Evolutionary conservation across 371 early-diverging fungal species (phyloP).

Genomic region (Basidiobolus meristosporus): DNA sequence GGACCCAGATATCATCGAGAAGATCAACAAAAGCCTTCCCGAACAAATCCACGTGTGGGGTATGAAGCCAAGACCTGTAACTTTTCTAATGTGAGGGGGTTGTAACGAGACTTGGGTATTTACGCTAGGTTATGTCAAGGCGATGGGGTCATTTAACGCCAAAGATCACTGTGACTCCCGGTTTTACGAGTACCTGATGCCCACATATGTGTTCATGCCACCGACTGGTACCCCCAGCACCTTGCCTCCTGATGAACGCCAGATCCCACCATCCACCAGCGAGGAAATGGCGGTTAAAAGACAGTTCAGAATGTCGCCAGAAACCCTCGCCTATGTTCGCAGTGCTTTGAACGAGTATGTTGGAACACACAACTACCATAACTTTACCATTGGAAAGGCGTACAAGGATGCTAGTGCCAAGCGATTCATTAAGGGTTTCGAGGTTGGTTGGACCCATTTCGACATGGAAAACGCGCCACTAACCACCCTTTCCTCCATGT

Average conservation of each 20-base stretch:
- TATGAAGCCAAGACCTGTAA: constrained; percentile 6
- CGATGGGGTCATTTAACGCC: constrained; percentile 70
- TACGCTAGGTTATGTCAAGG: constrained; percentile 39
- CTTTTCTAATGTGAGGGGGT: not conserved
- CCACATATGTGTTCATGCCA: constrained; percentile 66
- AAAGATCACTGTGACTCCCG: constrained; percentile 84
- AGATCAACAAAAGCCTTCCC: constrained; percentile 54
- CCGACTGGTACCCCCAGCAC: constrained; percentile 7
- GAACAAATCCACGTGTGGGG: constrained; percentile 77
- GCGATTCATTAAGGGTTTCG: constrained; percentile 62
- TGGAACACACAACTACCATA: constrained; percentile 93
- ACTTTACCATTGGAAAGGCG: constrained; percentile 77
- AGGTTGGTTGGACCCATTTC: constrained; percentile 14
- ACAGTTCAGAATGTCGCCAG: constrained; percentile 35
- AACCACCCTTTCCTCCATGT: not conserved
- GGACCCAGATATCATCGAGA: constrained; percentile 42
- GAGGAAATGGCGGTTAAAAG: constrained; percentile 24
- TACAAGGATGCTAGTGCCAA: constrained; percentile 55
- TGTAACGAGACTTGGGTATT: not conserved
- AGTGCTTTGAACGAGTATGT: constrained; percentile 46
- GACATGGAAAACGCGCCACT: not conserved
- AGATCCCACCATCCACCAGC: constrained; percentile 10
- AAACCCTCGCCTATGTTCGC: constrained; percentile 37
- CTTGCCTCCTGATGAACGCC: constrained; percentile 6
- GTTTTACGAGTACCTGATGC: constrained; percentile 94